Evolutionary conservation across 2,329 filamentous ascomycete genomes (phyloP).

Genomic region (Fusarium miscanthi): DNA sequence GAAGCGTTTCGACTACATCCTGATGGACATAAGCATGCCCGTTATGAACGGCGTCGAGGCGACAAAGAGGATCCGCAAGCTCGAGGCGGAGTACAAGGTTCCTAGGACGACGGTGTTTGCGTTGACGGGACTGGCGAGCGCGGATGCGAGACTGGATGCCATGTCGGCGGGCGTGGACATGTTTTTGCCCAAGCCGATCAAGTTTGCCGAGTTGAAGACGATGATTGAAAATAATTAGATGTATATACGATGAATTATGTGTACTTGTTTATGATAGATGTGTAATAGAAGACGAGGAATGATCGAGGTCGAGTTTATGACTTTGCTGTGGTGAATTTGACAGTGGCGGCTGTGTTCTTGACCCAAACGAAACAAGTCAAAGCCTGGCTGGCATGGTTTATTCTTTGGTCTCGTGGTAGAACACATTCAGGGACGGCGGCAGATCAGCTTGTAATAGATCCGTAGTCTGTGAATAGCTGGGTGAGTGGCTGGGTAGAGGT

Average conservation of each 20-base stretch:
- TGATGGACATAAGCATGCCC: slow-evolving; percentile 67
- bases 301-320: background rate
- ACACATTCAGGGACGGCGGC: background rate
- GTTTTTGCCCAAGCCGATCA: slow-evolving; percentile 63
- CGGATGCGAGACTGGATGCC: slow-evolving; percentile 60
- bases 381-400: accelerated
- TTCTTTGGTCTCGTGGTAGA: accelerated
- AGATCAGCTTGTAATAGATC: background rate
- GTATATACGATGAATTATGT: slow-evolving; percentile 19
- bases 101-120: slow-evolving; percentile 61
- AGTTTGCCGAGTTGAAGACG: slow-evolving; percentile 56
- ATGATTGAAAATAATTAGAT: slow-evolving; percentile 34
- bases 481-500: too few relatives aligned
- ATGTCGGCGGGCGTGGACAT: slow-evolving; percentile 61
- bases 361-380: accelerated
- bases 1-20: slow-evolving; percentile 49
- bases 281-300: slow-evolving; percentile 8
- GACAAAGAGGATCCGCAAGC: slow-evolving; percentile 60
- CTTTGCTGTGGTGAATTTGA: background rate
- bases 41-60: slow-evolving; percentile 63
- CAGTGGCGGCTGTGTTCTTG: accelerated
- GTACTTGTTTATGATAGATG: slow-evolving; percentile 5
- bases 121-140: slow-evolving; percentile 63
- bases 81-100: slow-evolving; percentile 57
- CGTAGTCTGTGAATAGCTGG: background rate